A percentile compares a stretch with the other conserved stretches of the same genome.
phyloP scores from a whole-genome alignment of 2,329 filamentous ascomycete genomes.

The Calonectria montana region DNA sequence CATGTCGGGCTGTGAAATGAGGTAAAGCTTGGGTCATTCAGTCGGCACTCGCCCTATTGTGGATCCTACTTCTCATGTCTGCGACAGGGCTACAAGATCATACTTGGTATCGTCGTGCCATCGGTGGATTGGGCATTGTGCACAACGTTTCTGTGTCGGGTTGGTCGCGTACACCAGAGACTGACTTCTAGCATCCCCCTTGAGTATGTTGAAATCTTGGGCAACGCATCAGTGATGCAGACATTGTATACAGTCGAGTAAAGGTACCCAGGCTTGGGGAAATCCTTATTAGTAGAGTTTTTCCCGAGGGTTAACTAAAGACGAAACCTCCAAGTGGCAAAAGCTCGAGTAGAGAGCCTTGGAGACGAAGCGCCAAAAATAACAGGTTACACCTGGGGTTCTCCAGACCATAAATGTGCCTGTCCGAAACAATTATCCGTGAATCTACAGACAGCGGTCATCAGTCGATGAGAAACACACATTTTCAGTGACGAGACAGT shows the following conservation, averaged over 20 bases:
- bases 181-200: not conserved
- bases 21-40: not conserved
- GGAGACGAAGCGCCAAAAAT: not conserved
- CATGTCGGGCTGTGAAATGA: not conserved
- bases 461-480: not conserved
- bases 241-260: not conserved
- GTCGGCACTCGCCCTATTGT: not conserved
- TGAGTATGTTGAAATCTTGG: not conserved
- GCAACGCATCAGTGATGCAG: not conserved
- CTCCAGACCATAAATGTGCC: too few relatives aligned
- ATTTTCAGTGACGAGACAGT: not conserved
- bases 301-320: not conserved
- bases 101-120: not conserved
- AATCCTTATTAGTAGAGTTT: not conserved
- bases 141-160: not conserved
- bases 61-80: slow-evolving; percentile 4
- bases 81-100: not conserved
- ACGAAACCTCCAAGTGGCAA: not conserved
- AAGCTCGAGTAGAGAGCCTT: not conserved
- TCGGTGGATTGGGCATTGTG: not conserved
- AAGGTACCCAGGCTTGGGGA: not conserved
- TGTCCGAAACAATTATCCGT: not conserved
- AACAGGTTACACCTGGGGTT: too few relatives aligned
- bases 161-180: not conserved
- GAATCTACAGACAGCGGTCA: not conserved